Percentiles rank a stretch among this genome's conserved stretches.
Evolutionary conservation across 768 basidiomycete species (phyloP).

Genomic region (Mycena indigotica): DNA sequence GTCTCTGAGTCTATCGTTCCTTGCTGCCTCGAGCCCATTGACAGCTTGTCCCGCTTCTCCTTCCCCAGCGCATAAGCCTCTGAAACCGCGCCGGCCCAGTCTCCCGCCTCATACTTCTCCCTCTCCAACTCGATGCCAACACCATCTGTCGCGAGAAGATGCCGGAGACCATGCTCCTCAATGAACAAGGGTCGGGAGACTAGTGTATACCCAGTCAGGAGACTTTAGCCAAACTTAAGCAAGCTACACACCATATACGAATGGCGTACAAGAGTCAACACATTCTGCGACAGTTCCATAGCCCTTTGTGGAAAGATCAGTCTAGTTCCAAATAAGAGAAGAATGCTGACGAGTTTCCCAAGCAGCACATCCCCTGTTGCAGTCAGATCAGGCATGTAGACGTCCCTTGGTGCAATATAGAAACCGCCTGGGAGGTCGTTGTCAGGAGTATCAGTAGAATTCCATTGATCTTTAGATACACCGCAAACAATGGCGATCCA

Average conservation of each 20-base stretch:
- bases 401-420: constrained; percentile 73
- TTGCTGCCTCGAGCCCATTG: constrained; percentile 37
- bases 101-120: constrained; percentile 66
- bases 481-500: constrained; percentile 87
- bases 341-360: constrained; percentile 68
- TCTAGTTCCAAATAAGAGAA: neutral
- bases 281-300: constrained; percentile 84
- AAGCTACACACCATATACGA: constrained; percentile 63
- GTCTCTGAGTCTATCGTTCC: constrained; percentile 47
- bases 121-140: constrained; percentile 71
- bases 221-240: too few species aligned
- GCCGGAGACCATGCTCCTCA: constrained; percentile 75
- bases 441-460: constrained; percentile 25
- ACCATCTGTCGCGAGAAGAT: constrained; percentile 63
- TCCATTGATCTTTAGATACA: constrained; percentile 60
- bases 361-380: constrained; percentile 74
- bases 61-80: constrained; percentile 59
- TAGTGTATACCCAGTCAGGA: constrained; percentile 25
- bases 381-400: constrained; percentile 83
- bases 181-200: constrained; percentile 80
- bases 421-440: constrained; percentile 63
- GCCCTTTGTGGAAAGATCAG: constrained; percentile 55
- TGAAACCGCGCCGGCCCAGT: constrained; percentile 64
- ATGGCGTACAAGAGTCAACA: constrained; percentile 74
- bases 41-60: constrained; percentile 48